Conservation (phyloP, 2,329 filamentous ascomycete species). For the Aspergillus puulaauensis region DNA sequence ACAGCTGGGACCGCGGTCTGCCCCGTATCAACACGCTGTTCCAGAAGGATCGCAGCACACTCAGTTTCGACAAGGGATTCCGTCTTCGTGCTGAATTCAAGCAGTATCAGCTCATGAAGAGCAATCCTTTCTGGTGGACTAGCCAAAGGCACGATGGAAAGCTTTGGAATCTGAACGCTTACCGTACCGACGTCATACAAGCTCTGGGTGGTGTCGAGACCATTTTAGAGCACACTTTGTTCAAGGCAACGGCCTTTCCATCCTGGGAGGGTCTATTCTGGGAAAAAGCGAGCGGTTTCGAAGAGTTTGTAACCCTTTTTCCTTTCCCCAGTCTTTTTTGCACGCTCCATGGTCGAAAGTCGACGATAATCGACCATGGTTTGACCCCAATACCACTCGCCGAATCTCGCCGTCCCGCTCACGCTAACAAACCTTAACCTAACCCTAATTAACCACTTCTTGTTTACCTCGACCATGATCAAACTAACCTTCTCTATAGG, state of each 20-base stretch:
- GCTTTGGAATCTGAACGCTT: conserved; percentile 94
- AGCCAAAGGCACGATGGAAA: conserved; percentile 96
- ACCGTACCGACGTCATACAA: conserved; percentile 95
- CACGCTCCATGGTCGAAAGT: not conserved
- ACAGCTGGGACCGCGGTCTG: conserved; percentile 96
- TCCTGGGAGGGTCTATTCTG: conserved; percentile 97
- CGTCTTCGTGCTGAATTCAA: conserved; percentile 95
- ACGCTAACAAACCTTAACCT: not conserved
- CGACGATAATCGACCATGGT: not conserved
- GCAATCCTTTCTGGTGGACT: conserved; percentile 99
- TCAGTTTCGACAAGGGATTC: conserved; percentile 99
- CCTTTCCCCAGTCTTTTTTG: not conserved
- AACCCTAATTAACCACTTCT: not conserved
- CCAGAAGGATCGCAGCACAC: conserved; percentile 94
- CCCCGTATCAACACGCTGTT: conserved; percentile 98
- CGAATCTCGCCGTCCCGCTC: no score
- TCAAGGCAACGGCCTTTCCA: conserved; percentile 95
- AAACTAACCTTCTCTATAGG: not conserved
- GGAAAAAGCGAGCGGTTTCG: conserved; percentile 66
- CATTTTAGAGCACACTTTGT: conserved; percentile 92
- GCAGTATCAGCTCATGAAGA: conserved; percentile 98
- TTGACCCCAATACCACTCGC: no score
- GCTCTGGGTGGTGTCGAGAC: conserved; percentile 95
- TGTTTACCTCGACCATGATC: not conserved
- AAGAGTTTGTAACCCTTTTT: conserved; percentile 26